Conservation (phyloP, 306 rosid species). For the Lithocarpus polystachyus region DNA sequence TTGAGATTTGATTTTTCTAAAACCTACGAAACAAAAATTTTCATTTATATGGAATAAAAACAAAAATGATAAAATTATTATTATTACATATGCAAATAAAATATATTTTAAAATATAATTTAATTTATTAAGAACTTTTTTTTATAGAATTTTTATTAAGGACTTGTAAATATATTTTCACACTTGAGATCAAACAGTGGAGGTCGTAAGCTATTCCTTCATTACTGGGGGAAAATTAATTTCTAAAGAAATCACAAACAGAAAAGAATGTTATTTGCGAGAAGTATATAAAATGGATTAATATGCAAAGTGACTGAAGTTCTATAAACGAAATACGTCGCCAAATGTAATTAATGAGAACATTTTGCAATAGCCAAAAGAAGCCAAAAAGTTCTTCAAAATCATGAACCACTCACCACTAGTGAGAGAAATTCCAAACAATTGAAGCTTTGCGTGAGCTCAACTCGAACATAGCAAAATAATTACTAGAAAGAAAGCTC, state of each 20-base stretch:
- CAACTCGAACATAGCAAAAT: not conserved
- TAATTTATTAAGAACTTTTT: too few species aligned
- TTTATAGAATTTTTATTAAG: too few species aligned
- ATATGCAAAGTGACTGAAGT: not conserved
- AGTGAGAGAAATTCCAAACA: not conserved
- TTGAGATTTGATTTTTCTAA: too few species aligned
- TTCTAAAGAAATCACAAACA: not conserved
- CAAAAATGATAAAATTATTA: too few species aligned
- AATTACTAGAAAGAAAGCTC: not conserved
- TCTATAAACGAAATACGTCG: not conserved
- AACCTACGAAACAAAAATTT: too few species aligned
- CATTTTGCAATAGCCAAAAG: not conserved
- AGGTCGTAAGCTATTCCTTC: not conserved
- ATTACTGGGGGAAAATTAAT: not conserved
- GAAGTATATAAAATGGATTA: not conserved
- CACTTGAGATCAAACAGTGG: not conserved
- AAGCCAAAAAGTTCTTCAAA: not conserved
- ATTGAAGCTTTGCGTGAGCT: not conserved
- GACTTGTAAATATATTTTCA: too few species aligned
- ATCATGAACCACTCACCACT: not conserved
- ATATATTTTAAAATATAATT: too few species aligned
- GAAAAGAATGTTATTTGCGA: not conserved
- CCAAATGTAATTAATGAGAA: not conserved
- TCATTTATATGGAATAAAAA: too few species aligned
- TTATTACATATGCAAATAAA: too few species aligned